Percentiles rank a stretch among this genome's conserved stretches.
These are phyloP conservation scores for Penicillium sp. DNA, from an alignment of 2,329 filamentous ascomycete species.

Conservation along the genomic window DNA sequence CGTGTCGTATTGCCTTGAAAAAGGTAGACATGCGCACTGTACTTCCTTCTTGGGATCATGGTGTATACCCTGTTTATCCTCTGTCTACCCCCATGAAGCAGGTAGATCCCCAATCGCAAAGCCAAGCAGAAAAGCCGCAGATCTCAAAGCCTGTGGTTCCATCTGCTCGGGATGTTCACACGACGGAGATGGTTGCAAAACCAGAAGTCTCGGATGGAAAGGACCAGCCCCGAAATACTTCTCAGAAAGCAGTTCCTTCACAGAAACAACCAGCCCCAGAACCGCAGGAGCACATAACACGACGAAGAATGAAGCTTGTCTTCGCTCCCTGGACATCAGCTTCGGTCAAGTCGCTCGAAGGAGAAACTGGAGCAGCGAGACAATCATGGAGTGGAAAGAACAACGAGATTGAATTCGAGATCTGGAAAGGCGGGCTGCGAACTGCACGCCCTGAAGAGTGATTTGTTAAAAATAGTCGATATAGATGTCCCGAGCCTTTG, in stretches of 20 bases:
- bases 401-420: slow-evolving; percentile 63
- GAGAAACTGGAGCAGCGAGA: slow-evolving; percentile 41
- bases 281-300: slow-evolving; percentile 41
- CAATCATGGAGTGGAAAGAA: not conserved
- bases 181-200: not conserved
- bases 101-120: not conserved
- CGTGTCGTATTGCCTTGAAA: slow-evolving; percentile 74
- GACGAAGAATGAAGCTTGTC: slow-evolving; percentile 79
- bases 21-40: slow-evolving; percentile 57
- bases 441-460: slow-evolving; percentile 7
- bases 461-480: not conserved
- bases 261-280: not conserved
- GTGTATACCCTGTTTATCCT: slow-evolving; percentile 3
- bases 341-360: slow-evolving; percentile 41
- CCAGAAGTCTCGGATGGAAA: not conserved
- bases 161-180: slow-evolving; percentile 3
- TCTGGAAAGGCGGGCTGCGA: slow-evolving; percentile 59
- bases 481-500: not conserved
- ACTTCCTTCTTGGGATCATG: slow-evolving; percentile 7
- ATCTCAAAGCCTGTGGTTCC: not conserved
- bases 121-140: not conserved
- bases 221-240: slow-evolving; percentile 3
- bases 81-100: slow-evolving; percentile 7
- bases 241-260: slow-evolving; percentile 33
- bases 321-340: slow-evolving; percentile 72